These are phyloP conservation scores for Dioscorea cayenensis DNA, from an alignment of 116 monocot genomes.

Conservation along the genomic window DNA sequence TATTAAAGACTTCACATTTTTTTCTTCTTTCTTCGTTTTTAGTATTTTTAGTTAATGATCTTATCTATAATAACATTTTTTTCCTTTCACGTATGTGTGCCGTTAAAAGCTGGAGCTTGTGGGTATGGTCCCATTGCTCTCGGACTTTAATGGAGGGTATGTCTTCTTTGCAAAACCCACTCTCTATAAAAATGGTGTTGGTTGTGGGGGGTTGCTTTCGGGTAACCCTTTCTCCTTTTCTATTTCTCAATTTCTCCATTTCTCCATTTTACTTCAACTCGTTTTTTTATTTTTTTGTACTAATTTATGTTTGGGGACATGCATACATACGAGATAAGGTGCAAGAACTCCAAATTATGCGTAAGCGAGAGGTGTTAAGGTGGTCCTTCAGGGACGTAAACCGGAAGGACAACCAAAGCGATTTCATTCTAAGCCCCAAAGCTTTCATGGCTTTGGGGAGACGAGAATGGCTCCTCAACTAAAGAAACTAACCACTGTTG, in stretches of 20 bases:
- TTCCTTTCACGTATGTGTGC: not conserved
- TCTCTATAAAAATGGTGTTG: conserved; percentile 42
- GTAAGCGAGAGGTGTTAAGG: conserved; percentile 18
- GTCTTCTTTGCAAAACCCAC: conserved; percentile 30
- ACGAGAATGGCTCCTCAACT: conserved; percentile 17
- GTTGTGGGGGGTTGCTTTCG: conserved; percentile 66
- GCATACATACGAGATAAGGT: conserved; percentile 28
- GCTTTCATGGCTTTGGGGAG: conserved; percentile 39
- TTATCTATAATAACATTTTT: not conserved
- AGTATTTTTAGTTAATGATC: not conserved
- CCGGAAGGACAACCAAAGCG: conserved; percentile 28
- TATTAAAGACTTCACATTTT: too few species aligned
- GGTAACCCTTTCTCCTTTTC: conserved; percentile 12
- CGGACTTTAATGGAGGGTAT: conserved; percentile 35
- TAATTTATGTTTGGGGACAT: too few species aligned
- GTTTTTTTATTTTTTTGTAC: too few species aligned
- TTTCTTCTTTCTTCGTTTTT: too few species aligned
- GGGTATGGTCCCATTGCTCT: conserved; percentile 55
- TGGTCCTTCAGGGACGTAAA: conserved; percentile 32
- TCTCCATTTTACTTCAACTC: too few species aligned
- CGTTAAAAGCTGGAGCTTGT: conserved; percentile 39
- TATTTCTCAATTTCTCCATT: not conserved
- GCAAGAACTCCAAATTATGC: conserved; percentile 38
- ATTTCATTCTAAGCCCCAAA: conserved; percentile 29
- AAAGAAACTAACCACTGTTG: conserved; percentile 12